phyloP scores from a whole-genome alignment of 1,139 yeast genomes.

The Saccharomycopsis crataegensis region DNA sequence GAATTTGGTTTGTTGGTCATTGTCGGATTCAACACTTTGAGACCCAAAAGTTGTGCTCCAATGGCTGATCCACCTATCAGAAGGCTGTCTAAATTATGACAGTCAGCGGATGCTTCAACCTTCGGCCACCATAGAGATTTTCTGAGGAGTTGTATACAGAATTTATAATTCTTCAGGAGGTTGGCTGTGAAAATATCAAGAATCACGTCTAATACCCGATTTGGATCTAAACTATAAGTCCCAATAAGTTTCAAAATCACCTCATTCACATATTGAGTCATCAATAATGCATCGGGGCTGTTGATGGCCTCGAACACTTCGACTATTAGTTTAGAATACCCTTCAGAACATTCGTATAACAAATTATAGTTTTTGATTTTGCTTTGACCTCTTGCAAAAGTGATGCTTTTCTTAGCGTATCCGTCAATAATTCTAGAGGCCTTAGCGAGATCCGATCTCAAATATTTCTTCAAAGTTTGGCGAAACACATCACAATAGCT shows the following conservation, averaged over 20 bases:
- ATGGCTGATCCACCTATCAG: slow-evolving; percentile 46
- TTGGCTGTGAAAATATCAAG: slow-evolving; percentile 44
- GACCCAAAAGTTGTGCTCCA: slow-evolving; percentile 55
- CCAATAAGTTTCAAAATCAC: slow-evolving; percentile 60
- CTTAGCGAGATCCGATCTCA: slow-evolving; percentile 7
- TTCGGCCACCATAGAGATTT: slow-evolving; percentile 64
- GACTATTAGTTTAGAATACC: slow-evolving; percentile 61
- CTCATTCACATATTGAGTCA: slow-evolving; percentile 41
- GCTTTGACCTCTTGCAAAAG: slow-evolving; percentile 3
- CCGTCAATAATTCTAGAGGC: slow-evolving; percentile 3
- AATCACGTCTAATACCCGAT: slow-evolving; percentile 57
- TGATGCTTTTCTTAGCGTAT: slow-evolving; percentile 1
- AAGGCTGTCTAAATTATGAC: slow-evolving; percentile 27
- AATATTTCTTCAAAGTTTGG: not conserved
- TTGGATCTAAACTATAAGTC: slow-evolving; percentile 71
- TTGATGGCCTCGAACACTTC: slow-evolving; percentile 42
- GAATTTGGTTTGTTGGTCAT: slow-evolving; percentile 28
- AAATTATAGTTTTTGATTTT: slow-evolving; percentile 53
- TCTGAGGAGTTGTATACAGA: slow-evolving; percentile 43
- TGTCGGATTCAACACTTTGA: slow-evolving; percentile 38
- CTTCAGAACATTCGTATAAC: slow-evolving; percentile 74
- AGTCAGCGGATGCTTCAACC: not conserved
- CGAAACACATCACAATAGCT: not conserved
- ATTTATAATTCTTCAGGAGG: slow-evolving; percentile 38
- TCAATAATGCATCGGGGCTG: slow-evolving; percentile 35